Conservation (phyloP, 345 rosid genomes). For the Pistacia atlantica region DNA sequence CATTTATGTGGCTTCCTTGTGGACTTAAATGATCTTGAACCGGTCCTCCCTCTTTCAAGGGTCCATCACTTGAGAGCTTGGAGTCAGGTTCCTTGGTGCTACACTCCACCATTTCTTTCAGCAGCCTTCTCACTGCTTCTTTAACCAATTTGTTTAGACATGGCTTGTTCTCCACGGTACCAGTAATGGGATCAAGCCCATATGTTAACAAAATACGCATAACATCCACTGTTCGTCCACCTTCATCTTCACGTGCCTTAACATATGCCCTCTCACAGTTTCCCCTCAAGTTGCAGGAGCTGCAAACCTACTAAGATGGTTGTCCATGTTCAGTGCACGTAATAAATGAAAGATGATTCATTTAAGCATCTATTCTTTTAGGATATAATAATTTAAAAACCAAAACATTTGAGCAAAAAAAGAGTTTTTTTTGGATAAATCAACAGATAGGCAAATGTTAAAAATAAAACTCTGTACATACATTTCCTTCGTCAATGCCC, state of each 20-base stretch:
- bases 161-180: conserved; percentile 54
- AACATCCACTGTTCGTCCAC: conserved; percentile 76
- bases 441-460: neutral
- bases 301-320: conserved; percentile 64
- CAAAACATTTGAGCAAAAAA: neutral
- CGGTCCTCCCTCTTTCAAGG: conserved; percentile 15
- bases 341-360: neutral
- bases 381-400: neutral
- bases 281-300: conserved; percentile 86
- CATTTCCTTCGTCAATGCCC: conserved; percentile 72
- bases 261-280: conserved; percentile 85
- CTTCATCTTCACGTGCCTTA: conserved; percentile 63
- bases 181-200: conserved; percentile 58
- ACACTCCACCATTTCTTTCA: conserved; percentile 62
- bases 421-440: neutral
- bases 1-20: conserved; percentile 33
- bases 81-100: conserved; percentile 40
- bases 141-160: conserved; percentile 61
- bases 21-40: conserved; percentile 8
- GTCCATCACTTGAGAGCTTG: conserved; percentile 19
- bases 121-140: conserved; percentile 65
- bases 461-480: conserved; percentile 34
- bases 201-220: conserved; percentile 76
- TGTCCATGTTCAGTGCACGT: conserved; percentile 4
- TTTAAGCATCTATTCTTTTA: neutral